Evolutionary conservation across 2,329 filamentous ascomycete species (phyloP).

Genomic region (Fusarium graminum): DNA sequence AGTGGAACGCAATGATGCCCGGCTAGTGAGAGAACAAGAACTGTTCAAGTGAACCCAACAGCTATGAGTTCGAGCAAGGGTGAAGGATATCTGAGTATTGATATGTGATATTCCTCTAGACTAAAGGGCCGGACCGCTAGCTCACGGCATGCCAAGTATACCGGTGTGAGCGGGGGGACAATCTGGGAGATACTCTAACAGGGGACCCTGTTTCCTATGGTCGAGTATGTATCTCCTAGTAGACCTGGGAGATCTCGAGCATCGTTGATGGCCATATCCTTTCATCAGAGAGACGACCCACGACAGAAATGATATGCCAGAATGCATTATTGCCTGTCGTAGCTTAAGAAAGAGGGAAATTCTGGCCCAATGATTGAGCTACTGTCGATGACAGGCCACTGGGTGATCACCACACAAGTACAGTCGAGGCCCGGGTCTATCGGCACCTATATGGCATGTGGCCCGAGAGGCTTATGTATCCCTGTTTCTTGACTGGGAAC

Average conservation of each 20-base stretch:
- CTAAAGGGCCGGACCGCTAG: neutral
- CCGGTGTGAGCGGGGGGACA: constrained; percentile 7
- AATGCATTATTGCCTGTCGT: neutral
- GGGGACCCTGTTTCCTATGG: neutral
- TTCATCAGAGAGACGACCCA: too few relatives aligned
- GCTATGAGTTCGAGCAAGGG: neutral
- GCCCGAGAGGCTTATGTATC: neutral
- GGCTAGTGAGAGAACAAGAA: neutral
- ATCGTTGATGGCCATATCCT: too few relatives aligned
- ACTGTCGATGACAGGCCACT: neutral
- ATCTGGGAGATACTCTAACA: neutral
- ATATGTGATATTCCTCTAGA: constrained; percentile 5
- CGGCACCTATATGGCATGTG: neutral
- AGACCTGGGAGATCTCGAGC: neutral
- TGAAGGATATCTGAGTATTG: neutral
- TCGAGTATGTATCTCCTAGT: too few relatives aligned
- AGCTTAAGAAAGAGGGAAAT: neutral
- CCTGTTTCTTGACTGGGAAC: neutral
- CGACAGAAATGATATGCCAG: neutral
- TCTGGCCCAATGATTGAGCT: neutral
- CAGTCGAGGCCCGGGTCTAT: neutral
- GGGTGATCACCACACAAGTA: neutral
- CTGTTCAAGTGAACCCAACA: neutral
- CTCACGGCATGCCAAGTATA: neutral
- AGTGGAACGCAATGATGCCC: neutral